Evolutionary conservation across 2,329 filamentous ascomycete genomes (phyloP), one percentile per base, ranked within the genome.

Genomic region (Drechslerella dactyloides): DNA sequence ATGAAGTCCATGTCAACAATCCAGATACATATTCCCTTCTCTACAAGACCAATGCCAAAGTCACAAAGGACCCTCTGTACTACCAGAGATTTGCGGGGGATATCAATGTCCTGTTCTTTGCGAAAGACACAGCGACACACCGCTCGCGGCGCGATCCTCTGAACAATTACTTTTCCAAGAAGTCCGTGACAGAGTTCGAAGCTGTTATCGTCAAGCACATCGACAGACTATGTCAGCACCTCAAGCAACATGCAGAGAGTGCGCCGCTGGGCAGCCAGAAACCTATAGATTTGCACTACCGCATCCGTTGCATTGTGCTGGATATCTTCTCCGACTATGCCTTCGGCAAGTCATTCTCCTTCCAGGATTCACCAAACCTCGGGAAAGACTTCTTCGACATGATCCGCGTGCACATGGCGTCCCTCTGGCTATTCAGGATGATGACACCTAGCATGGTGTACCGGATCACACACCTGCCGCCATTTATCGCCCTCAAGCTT

Each of bases 251-350:
- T 24, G 60, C 60, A 7, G 52, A 56, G 17, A 64, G 35, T 23
- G 27, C 44, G 10, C 46, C 58, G 8, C 11, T 51, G 15, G 57
- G 17, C 21, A 46, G 52, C 17, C 51, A 50, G 27, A 19, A 56
- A 42, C 52, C 60, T 15, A 64, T 61, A n/a, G 58, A 61, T 19
- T n/a, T 56, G 8, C 51, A 64, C 27, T 64, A 56, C 21, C 51
- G 60, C 15, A 64, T 64, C 23, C 51, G 51, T 17, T 51, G 51
- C 21, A 56, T 64, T 37, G 60, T 64, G 24, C 33, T 64, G 13
- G 60, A 64, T 37, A 64, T 64, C 37, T 56, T 56, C 51, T 64
- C 60, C n/a, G 60, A 64, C 19, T 56, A 56, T 53, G 60, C 60
- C 15, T 64, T 64, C 17, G 52, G 60, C 51, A 64, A 64, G 40